Evolutionary conservation across 148 eudicot genomes (phyloP).

Genomic region (Chenopodium suecicum): DNA sequence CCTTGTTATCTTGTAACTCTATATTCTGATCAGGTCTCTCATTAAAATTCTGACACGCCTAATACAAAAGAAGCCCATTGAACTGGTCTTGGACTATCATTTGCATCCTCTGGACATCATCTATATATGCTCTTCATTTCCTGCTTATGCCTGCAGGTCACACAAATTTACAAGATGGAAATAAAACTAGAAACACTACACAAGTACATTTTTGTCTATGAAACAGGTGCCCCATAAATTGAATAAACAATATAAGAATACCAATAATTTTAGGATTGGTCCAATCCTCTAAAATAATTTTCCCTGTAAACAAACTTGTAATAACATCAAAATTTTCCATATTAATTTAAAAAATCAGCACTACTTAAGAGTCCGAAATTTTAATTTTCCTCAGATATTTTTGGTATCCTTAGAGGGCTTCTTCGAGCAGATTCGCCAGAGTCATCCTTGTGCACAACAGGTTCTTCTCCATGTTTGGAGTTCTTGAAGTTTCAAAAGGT

Average conservation of each 20-base stretch:
- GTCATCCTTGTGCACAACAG: conserved; percentile 41
- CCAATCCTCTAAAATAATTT: conserved; percentile 17
- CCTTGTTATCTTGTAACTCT: no score
- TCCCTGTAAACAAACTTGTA: not conserved
- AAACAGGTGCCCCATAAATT: not conserved
- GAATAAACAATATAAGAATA: not conserved
- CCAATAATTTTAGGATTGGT: conserved; percentile 15
- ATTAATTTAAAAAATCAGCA: not conserved
- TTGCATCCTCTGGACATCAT: no score
- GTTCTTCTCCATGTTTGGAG: conserved; percentile 46
- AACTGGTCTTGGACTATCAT: no score
- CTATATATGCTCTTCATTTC: no score
- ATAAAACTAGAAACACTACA: not conserved
- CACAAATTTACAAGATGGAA: no score
- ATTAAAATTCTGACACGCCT: no score
- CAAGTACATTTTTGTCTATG: not conserved
- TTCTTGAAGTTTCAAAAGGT: conserved; percentile 60
- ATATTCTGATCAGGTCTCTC: no score
- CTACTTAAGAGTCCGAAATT: conserved; percentile 40
- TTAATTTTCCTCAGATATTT: conserved; percentile 54
- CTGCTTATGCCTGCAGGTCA: no score
- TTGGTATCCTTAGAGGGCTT: conserved; percentile 43
- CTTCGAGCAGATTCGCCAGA: conserved; percentile 43
- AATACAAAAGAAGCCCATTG: no score
- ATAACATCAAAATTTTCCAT: not conserved